Evolutionary conservation across 371 early-diverging fungal genomes (phyloP), one percentile per base, ranked within the genome.

Genomic region (Saksenaea oblongispora): DNA sequence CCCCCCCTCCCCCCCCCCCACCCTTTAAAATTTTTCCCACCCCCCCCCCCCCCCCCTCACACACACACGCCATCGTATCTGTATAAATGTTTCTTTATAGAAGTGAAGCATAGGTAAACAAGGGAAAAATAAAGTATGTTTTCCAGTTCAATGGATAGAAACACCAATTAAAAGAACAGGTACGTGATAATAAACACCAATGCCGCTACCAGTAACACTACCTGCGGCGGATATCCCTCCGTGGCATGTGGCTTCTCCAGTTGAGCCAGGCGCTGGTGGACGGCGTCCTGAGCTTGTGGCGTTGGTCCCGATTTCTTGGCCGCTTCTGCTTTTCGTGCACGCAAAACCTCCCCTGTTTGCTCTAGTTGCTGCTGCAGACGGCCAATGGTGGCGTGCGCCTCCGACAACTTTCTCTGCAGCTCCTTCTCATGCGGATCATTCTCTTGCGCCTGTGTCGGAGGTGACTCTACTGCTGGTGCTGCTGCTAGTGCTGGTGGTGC

Each of bases 241-340:
- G 73, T 63, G 22, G 72, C 66, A n/a, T 73, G 70, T 27, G 73
- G 78, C 55, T 80, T 79, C 67, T 83, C 73, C 31, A 83, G 66
- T 22, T 78, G 76, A n/a, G 85, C 82, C 44, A 85, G 72, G 67
- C 82, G 81, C 56, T 82, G 83, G 63, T 82, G 83, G 26, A 79
- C 80, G 13, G 83, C 80, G 62, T 82, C 83, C 41, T 69, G 65
- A 15, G 82, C 75, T 44, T 76, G 75, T 8, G 75, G 75, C 9
- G 70, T 76, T 15, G 74, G 42, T 61, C 66, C 22, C n/a, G 59
- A 13, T 24, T 41, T 26, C n/a, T 24, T 15, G 8, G 59, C 15
- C 22, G 59, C 61, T 13, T 31, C 42, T 62, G 59, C 62, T n/a
- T 54, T 22, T 27, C 69, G 70, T 37, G 41, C 31, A 55, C 67